Percentiles rank a stretch among this genome's conserved stretches.
Evolutionary conservation across 176 grass and related monocot genomes (phyloP).

Genomic region (Ensete glaucum): DNA sequence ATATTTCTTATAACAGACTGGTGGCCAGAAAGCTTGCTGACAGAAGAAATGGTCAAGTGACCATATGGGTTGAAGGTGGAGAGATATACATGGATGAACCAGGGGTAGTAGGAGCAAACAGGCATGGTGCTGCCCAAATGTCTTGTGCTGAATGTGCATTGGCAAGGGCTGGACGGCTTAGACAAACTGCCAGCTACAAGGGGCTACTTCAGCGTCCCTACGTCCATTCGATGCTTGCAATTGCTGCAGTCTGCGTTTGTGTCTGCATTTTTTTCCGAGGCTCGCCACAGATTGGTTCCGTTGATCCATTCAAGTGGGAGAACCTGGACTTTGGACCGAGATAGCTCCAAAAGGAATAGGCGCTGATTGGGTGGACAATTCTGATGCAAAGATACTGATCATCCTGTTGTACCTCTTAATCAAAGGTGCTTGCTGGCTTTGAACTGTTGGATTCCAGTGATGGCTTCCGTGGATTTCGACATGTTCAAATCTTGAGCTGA

Average conservation of each 20-base stretch:
- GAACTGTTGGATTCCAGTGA: too few species aligned
- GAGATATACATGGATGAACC: constrained; percentile 40
- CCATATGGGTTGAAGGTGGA: constrained; percentile 38
- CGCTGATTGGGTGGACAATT: background rate
- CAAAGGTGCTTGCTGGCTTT: too few species aligned
- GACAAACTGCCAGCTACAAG: constrained; percentile 32
- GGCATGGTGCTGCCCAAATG: constrained; percentile 33
- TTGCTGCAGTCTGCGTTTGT: constrained; percentile 91
- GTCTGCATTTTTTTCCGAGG: constrained; percentile 78
- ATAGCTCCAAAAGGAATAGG: constrained; percentile 18
- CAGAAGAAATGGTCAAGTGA: constrained; percentile 54
- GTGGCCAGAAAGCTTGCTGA: constrained; percentile 61
- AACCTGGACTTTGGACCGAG: constrained; percentile 50
- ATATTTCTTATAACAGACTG: constrained; percentile 70
- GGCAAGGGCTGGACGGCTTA: constrained; percentile 33
- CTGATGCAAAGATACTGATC: background rate
- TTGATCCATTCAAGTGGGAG: constrained; percentile 75
- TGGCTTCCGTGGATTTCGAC: too few species aligned
- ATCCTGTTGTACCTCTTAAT: background rate
- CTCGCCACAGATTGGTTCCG: constrained; percentile 57
- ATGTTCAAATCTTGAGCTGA: background rate
- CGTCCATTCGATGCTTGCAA: constrained; percentile 79
- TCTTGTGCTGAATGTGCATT: constrained; percentile 62
- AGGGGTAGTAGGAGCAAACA: constrained; percentile 23
- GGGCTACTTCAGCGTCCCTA: constrained; percentile 80